Percentiles rank a stretch among this genome's conserved stretches.
Evolutionary conservation across 768 basidiomycete species (phyloP).

Genomic region (Dioszegia crocea): DNA sequence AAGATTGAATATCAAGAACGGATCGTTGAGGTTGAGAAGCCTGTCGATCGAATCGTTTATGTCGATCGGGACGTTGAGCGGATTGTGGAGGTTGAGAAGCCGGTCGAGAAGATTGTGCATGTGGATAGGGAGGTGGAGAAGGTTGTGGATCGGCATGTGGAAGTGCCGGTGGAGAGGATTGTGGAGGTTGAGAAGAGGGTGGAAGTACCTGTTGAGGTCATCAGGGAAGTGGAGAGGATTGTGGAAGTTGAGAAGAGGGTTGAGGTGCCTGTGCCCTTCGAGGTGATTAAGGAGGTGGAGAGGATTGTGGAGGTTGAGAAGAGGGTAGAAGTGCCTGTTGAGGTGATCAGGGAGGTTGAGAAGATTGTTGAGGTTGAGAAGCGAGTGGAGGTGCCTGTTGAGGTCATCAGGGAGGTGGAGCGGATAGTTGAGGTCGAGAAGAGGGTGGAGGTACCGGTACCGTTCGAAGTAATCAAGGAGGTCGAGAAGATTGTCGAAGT

Average conservation of each 20-base stretch:
- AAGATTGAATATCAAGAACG: slow-evolving; percentile 24
- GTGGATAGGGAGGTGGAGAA: slow-evolving; percentile 21
- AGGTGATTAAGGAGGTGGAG: slow-evolving; percentile 33
- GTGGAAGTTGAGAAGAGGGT: slow-evolving; percentile 37
- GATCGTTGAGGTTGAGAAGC: background rate
- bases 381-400: slow-evolving; percentile 35
- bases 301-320: slow-evolving; percentile 38
- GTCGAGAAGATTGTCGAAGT: slow-evolving; percentile 41
- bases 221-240: slow-evolving; percentile 39
- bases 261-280: slow-evolving; percentile 44
- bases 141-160: slow-evolving; percentile 39
- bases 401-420: slow-evolving; percentile 28
- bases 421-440: slow-evolving; percentile 18
- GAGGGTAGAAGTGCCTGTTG: slow-evolving; percentile 28
- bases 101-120: slow-evolving; percentile 35
- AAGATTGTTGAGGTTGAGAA: slow-evolving; percentile 41
- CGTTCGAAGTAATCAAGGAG: slow-evolving; percentile 31
- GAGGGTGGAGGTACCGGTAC: slow-evolving; percentile 22
- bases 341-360: slow-evolving; percentile 35
- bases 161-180: slow-evolving; percentile 27
- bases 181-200: slow-evolving; percentile 43
- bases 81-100: slow-evolving; percentile 41
- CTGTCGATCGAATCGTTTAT: slow-evolving; percentile 32
- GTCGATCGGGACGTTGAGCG: slow-evolving; percentile 42
- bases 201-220: slow-evolving; percentile 30